A percentile compares a stretch with the other conserved stretches of the same genome.
Conservation (phyloP, 2,329 filamentous ascomycete species). For the Fusarium sp. region DNA sequence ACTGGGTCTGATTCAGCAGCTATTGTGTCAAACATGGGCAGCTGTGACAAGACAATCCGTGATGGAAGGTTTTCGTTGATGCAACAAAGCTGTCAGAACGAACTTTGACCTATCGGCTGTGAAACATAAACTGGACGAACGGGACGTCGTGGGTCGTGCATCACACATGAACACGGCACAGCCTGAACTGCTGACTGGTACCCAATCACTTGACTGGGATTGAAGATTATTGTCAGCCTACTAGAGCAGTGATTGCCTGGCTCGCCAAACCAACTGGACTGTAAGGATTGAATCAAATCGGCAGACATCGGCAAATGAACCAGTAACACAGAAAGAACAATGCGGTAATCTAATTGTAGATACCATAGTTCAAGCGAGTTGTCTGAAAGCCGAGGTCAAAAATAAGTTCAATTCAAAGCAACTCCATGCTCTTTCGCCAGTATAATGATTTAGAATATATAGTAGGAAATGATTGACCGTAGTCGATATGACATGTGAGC, state of each 20-base stretch:
- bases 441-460: constrained; percentile 1
- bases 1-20: constrained; percentile 29
- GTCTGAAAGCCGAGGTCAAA: neutral
- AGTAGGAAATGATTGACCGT: constrained; percentile 8
- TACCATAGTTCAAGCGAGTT: neutral
- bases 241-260: constrained; percentile 17
- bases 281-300: constrained; percentile 7
- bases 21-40: constrained; percentile 19
- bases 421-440: constrained; percentile 22
- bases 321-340: neutral
- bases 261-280: constrained; percentile 2
- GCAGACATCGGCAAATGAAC: neutral
- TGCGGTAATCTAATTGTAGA: neutral
- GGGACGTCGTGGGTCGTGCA: constrained; percentile 10
- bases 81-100: constrained; percentile 5
- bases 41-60: neutral
- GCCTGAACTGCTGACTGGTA: constrained; percentile 1
- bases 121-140: constrained; percentile 10
- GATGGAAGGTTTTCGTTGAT: constrained; percentile 8
- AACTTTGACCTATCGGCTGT: constrained; percentile 12
- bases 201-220: constrained; percentile 30
- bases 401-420: constrained; percentile 28
- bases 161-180: constrained; percentile 23
- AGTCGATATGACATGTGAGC: neutral
- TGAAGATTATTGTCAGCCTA: constrained; percentile 1